These are phyloP conservation scores for Skeletonema costatum DNA, from an alignment of 108 stramenopile genomes.

Conservation along the genomic window DNA sequence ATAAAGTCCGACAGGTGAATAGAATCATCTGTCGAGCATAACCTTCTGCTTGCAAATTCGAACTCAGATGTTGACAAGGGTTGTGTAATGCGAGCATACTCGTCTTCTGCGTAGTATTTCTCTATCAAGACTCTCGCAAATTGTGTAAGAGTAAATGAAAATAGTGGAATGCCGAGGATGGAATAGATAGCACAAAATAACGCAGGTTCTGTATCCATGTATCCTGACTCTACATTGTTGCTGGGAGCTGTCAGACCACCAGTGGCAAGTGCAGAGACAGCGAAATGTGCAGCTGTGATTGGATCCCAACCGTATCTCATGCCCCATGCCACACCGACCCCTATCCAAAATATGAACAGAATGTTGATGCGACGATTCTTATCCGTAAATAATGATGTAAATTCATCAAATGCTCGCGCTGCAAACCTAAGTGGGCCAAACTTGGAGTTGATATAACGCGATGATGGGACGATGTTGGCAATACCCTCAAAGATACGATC, in stretches of 20 bases:
- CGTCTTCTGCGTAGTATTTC: constrained; percentile 45
- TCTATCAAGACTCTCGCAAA: constrained; percentile 53
- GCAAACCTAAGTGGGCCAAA: not conserved
- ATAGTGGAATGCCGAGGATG: constrained; percentile 56
- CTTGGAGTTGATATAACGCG: not conserved
- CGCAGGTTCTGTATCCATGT: constrained; percentile 41
- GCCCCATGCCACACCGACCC: constrained; percentile 5
- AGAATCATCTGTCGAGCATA: constrained; percentile 22
- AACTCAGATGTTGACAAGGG: constrained; percentile 46
- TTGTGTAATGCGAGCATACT: constrained; percentile 19
- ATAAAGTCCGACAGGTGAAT: constrained; percentile 55
- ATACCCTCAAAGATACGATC: not conserved
- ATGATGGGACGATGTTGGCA: not conserved
- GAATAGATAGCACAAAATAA: constrained; percentile 58
- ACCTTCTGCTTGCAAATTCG: constrained; percentile 34
- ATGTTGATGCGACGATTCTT: constrained; percentile 7
- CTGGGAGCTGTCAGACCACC: constrained; percentile 61
- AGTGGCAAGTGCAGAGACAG: constrained; percentile 55
- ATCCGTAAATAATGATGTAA: not conserved
- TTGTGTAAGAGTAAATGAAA: constrained; percentile 58
- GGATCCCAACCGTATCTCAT: not conserved
- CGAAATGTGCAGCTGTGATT: constrained; percentile 52
- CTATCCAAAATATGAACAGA: constrained; percentile 7
- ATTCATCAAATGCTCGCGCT: not conserved
- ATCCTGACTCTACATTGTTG: constrained; percentile 36